Base-by-base conservation (phyloP, 2,329 filamentous ascomycete species). In the Exophiala phaeomuriformis region DNA sequence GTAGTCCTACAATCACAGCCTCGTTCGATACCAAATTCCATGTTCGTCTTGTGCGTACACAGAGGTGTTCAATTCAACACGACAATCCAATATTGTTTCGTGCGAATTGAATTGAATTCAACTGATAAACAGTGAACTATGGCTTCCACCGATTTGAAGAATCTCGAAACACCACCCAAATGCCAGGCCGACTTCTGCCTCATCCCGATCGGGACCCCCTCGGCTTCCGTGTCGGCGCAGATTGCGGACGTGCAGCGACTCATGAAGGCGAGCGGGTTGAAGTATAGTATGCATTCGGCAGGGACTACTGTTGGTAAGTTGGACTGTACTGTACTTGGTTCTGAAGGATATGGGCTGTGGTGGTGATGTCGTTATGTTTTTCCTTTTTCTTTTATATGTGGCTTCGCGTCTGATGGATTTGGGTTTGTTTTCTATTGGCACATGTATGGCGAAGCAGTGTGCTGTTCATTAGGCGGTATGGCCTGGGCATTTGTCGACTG, bases 171-270 rank as follows among this genome's bases (percentile, higher is more conserved):
- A 1, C 90, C 90, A 3, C 74, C 80, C 52, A 74, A 82, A 53
- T 94, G 88, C 71, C 88, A 85, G 51, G 90, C 86, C 53, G 90
- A 96, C 72, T 95, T 96, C 69, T 96, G 90, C 70, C 77, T 96
- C 61, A 85, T 96, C 57, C 90, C 90, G 1, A 79, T 97, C 58
- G 91, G 93, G 57, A 95, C 91, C 12, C 83, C 82, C 46, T 83
- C 72, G 39, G 77, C 82, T 48, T 90, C 87, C 1, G 86, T 91
- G 10, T 85, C 88, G 3, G 81, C 85, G 62, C 87, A 97, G 68
- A 83, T 98, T 31, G 91, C 91, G 33, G 84, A 86, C 59, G 89
- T 97, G 36, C 91, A 97, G 73, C 82, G 84, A 53, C 77, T 97
- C 35, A 78, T 98, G 64, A 83, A 86, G 70, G 82, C 81, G 50